Conservation (phyloP, 345 rosid genomes). For the Gossypium longicalyx region DNA sequence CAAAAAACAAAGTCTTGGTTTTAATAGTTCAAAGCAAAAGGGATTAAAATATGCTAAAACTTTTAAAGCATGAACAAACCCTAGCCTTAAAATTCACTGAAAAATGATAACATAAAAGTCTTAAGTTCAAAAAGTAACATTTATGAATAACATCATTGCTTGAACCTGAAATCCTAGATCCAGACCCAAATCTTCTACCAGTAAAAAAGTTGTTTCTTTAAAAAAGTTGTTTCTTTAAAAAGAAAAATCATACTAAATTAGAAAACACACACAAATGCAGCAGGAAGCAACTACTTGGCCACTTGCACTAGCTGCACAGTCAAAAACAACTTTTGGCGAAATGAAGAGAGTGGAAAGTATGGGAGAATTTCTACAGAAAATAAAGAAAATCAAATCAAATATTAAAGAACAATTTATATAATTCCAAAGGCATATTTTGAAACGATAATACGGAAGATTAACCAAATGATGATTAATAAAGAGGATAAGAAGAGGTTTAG, state of each 20-base stretch:
- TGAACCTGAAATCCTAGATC: slow-evolving; percentile 17
- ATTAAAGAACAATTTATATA: neutral
- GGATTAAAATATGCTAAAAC: neutral
- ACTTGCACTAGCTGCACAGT: neutral
- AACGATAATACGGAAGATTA: neutral
- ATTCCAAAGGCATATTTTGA: slow-evolving; percentile 1
- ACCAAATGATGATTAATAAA: neutral
- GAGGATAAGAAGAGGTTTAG: neutral
- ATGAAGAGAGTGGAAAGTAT: neutral
- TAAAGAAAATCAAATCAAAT: neutral
- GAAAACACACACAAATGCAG: neutral
- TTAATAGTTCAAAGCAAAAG: neutral
- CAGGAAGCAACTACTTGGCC: neutral
- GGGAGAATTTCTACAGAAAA: neutral
- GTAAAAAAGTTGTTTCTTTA: neutral
- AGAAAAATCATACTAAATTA: neutral
- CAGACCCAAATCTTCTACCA: slow-evolving; percentile 12
- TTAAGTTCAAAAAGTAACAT: neutral
- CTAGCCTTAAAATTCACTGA: neutral
- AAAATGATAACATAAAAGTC: neutral
- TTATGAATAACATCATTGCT: neutral
- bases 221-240: neutral
- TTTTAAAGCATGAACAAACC: slow-evolving; percentile 6
- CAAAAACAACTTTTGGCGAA: neutral
- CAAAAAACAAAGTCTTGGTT: neutral